Evolutionary conservation across 768 basidiomycete genomes (phyloP).

Genomic region (Amanita muscaria): DNA sequence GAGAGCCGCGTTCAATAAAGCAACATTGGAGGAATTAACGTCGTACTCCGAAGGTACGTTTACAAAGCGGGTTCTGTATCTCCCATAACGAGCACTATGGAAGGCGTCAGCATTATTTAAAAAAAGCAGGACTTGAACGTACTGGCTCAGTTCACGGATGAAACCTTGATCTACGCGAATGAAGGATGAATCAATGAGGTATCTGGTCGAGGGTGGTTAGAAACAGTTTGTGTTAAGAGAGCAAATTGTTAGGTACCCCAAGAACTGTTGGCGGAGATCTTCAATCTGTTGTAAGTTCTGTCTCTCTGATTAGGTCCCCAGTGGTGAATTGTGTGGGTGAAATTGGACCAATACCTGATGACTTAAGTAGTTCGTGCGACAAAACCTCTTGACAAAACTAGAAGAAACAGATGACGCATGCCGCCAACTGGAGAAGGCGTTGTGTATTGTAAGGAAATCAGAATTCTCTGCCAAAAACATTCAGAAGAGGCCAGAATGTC

Average conservation of each 20-base stretch:
- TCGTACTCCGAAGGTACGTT: slow-evolving; percentile 64
- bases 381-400: slow-evolving; percentile 61
- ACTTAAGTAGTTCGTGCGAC: slow-evolving; percentile 71
- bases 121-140: slow-evolving; percentile 14
- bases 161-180: slow-evolving; percentile 60
- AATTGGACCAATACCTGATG: slow-evolving; percentile 50
- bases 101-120: slow-evolving; percentile 8
- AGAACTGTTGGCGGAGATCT: slow-evolving; percentile 86
- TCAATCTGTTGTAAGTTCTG: slow-evolving; percentile 94
- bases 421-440: slow-evolving; percentile 85
- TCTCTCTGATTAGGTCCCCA: too few relatives aligned
- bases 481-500: background rate
- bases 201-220: slow-evolving; percentile 35
- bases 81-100: slow-evolving; percentile 62
- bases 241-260: slow-evolving; percentile 41
- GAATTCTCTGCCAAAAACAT: slow-evolving; percentile 59
- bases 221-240: slow-evolving; percentile 2
- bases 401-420: slow-evolving; percentile 53
- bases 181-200: slow-evolving; percentile 84
- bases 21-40: slow-evolving; percentile 52
- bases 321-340: too few relatives aligned
- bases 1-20: slow-evolving; percentile 73
- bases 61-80: slow-evolving; percentile 70
- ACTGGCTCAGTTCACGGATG: slow-evolving; percentile 66
- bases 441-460: slow-evolving; percentile 90